Evolutionary conservation across 257 asterid genomes (phyloP).

Genomic region (Eustoma russellianum): DNA sequence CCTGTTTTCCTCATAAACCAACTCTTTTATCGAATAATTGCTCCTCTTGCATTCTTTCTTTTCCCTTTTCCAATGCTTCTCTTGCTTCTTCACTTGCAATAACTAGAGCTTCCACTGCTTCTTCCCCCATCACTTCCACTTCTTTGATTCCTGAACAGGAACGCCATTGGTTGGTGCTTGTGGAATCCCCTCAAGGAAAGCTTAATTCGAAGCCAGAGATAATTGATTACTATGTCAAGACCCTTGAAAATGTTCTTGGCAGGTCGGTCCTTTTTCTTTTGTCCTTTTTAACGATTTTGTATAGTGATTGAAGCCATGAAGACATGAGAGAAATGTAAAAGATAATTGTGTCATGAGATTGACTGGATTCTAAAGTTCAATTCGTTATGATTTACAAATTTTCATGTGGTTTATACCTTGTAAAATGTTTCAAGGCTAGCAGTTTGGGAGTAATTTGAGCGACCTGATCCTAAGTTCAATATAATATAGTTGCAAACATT

Average conservation of each 20-base stretch:
- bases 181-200: constrained; percentile 45
- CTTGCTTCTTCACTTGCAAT: constrained; percentile 18
- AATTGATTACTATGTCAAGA: constrained; percentile 61
- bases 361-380: no score
- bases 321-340: no score
- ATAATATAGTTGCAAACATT: no score
- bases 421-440: no score
- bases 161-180: constrained; percentile 69
- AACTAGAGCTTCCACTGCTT: constrained; percentile 4
- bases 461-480: no score
- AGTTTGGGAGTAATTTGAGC: no score
- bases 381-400: no score
- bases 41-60: background rate
- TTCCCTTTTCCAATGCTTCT: constrained; percentile 9
- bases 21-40: background rate
- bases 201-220: constrained; percentile 40
- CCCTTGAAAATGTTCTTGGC: constrained; percentile 52
- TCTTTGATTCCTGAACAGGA: constrained; percentile 14
- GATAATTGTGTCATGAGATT: no score
- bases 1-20: constrained; percentile 10
- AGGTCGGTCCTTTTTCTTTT: constrained; percentile 29
- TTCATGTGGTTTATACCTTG: no score
- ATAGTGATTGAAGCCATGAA: no score
- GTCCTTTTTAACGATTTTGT: no score
- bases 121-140: constrained; percentile 5